These are phyloP conservation scores for Escallonia herrerae DNA, from an alignment of 129 eudicot genomes.

Conservation along the genomic window DNA sequence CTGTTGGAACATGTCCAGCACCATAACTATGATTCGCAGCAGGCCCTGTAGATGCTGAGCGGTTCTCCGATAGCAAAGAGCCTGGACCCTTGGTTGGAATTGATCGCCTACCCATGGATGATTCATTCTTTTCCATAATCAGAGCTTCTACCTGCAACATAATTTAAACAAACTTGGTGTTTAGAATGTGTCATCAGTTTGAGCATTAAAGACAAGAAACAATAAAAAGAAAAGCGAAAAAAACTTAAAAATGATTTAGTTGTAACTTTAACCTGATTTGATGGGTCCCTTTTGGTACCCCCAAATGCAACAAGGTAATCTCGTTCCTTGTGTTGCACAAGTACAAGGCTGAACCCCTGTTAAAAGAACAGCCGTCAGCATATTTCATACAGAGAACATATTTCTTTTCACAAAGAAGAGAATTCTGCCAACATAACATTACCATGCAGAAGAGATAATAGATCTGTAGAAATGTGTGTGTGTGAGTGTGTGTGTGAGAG, in stretches of 20 bases:
- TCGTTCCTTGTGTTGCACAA: constrained; percentile 69
- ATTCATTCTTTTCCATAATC: constrained; percentile 62
- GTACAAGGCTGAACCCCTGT: constrained; percentile 93
- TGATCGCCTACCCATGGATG: constrained; percentile 43
- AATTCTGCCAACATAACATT: background rate
- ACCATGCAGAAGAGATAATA: background rate
- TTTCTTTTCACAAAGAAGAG: background rate
- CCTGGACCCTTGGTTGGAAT: constrained; percentile 33
- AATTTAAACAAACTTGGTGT: background rate
- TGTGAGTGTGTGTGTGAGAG: too few relatives aligned
- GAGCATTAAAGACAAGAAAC: background rate
- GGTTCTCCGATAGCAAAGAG: constrained; percentile 40
- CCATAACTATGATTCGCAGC: constrained; percentile 28
- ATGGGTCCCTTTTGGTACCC: constrained; percentile 86
- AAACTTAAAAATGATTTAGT: background rate
- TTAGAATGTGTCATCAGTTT: constrained; percentile 1
- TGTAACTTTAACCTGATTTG: constrained; percentile 65
- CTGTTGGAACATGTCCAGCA: constrained; percentile 29
- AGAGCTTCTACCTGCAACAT: constrained; percentile 67
- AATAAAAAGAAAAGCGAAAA: background rate
- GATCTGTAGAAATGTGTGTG: background rate
- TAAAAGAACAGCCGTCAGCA: constrained; percentile 7
- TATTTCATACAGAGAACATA: background rate
- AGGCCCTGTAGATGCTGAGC: constrained; percentile 29
- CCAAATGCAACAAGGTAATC: constrained; percentile 93